Evolutionary conservation across 345 rosid genomes (phyloP).

Genomic region (Rhodamnia rubescens): DNA sequence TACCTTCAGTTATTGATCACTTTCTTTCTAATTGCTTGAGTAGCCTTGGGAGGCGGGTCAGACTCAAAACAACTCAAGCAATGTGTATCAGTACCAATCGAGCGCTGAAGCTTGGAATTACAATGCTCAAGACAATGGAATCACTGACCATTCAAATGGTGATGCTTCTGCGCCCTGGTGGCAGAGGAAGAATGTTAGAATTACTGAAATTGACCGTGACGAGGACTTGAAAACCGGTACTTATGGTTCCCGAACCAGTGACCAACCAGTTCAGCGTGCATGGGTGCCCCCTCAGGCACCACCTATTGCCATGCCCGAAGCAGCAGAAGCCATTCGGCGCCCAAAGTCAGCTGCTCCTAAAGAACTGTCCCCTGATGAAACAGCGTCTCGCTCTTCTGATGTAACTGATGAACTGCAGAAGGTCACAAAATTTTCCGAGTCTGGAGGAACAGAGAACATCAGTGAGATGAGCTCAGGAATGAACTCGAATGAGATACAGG

Average conservation of each 20-base stretch:
- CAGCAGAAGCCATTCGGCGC: conserved; percentile 89
- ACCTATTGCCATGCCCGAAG: conserved; percentile 84
- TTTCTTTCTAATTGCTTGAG: neutral
- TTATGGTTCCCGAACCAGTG: conserved; percentile 26
- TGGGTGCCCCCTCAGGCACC: conserved; percentile 99
- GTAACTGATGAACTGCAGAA: conserved; percentile 53
- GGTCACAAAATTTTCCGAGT: conserved; percentile 61
- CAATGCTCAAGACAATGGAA: conserved; percentile 28
- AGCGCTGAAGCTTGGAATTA: conserved; percentile 24
- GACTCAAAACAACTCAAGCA: conserved; percentile 31
- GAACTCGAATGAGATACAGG: conserved; percentile 43
- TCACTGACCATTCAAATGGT: conserved; percentile 19
- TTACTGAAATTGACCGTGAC: conserved; percentile 52
- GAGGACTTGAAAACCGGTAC: conserved; percentile 24
- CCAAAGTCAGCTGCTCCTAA: conserved; percentile 49
- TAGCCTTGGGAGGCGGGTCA: conserved; percentile 80
- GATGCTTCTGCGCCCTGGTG: conserved; percentile 47
- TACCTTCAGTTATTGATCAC: neutral
- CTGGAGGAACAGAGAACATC: conserved; percentile 31
- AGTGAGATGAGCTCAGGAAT: conserved; percentile 23
- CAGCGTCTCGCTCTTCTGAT: conserved; percentile 24
- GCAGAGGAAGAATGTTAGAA: conserved; percentile 60
- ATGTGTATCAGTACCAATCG: conserved; percentile 17
- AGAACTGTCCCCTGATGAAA: conserved; percentile 38
- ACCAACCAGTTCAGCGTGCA: conserved; percentile 42